Conservation (phyloP, 1,284 basidiomycete genomes). For the Cryptococcus amylolentus region DNA sequence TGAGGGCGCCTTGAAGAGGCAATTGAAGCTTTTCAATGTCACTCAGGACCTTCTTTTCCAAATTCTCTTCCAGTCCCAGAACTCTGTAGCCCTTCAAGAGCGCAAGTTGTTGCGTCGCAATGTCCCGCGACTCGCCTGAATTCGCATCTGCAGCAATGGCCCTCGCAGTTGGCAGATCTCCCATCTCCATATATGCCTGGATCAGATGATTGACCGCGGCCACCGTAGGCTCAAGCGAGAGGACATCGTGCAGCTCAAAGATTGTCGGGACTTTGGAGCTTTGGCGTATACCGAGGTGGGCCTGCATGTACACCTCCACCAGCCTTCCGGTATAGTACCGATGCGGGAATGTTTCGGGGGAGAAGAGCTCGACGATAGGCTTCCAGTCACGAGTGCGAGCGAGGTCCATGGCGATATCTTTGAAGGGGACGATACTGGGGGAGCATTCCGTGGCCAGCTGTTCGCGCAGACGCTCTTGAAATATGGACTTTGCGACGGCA, state of each 20-base stretch:
- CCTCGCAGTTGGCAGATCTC: slow-evolving; percentile 22
- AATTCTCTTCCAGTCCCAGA: slow-evolving; percentile 24
- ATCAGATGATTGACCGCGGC: slow-evolving; percentile 19
- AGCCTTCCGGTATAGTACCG: slow-evolving; percentile 16
- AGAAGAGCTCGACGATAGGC: slow-evolving; percentile 18
- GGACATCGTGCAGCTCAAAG: slow-evolving; percentile 20
- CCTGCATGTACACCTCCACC: slow-evolving; percentile 23
- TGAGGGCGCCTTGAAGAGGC: slow-evolving; percentile 16
- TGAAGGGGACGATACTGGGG: slow-evolving; percentile 7
- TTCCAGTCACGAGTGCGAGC: slow-evolving; percentile 16
- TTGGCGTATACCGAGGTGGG: slow-evolving; percentile 24
- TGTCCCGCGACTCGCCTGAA: slow-evolving; percentile 3
- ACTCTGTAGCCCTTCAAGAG: slow-evolving; percentile 34
- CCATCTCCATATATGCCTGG: slow-evolving; percentile 29
- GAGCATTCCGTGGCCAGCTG: slow-evolving; percentile 3
- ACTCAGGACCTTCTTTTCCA: slow-evolving; percentile 29
- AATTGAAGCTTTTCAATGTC: slow-evolving; percentile 22
- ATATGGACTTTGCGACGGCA: slow-evolving; percentile 10
- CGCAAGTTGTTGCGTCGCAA: slow-evolving; percentile 25
- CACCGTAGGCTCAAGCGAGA: slow-evolving; percentile 12
- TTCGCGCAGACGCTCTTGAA: slow-evolving; percentile 14
- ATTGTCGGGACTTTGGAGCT: slow-evolving; percentile 21
- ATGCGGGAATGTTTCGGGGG: slow-evolving; percentile 15
- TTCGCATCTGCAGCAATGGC: slow-evolving; percentile 11
- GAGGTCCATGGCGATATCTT: slow-evolving; percentile 19